Evolutionary conservation across 1,284 basidiomycete genomes (phyloP).

Genomic region (Heterobasidion annosum): DNA sequence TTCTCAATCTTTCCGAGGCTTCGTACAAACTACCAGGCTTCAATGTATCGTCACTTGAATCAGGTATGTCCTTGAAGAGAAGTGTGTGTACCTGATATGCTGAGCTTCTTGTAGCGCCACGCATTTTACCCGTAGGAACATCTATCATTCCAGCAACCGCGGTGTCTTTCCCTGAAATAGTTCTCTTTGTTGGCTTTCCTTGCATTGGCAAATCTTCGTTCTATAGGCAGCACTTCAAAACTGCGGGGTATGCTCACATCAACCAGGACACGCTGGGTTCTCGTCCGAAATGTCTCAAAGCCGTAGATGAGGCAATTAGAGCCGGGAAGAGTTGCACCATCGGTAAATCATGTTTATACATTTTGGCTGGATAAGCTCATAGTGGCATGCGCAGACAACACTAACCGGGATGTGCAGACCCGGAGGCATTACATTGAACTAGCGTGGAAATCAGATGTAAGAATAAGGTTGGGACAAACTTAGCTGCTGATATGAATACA

Average conservation of each 20-base stretch:
- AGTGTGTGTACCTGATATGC: background rate
- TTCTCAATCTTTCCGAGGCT: constrained; percentile 46
- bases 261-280: constrained; percentile 81
- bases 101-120: background rate
- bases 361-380: background rate
- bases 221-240: constrained; percentile 63
- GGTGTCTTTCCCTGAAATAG: constrained; percentile 35
- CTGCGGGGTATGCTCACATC: constrained; percentile 66
- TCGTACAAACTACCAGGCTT: constrained; percentile 50
- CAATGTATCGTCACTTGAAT: constrained; percentile 39
- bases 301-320: constrained; percentile 46
- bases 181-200: constrained; percentile 86
- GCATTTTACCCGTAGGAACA: constrained; percentile 32
- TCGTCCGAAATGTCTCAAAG: constrained; percentile 66
- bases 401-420: constrained; percentile 67
- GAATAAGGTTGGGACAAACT: constrained; percentile 39
- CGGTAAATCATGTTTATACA: constrained; percentile 34
- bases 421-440: constrained; percentile 63
- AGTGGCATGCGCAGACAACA: constrained; percentile 59
- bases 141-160: constrained; percentile 47
- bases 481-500: background rate
- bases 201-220: constrained; percentile 84
- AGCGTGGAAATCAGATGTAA: constrained; percentile 45
- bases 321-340: constrained; percentile 66
- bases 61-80: constrained; percentile 20